Evolutionary conservation across 164 flowering plant species (phyloP).

Genomic region (Berberis vulgaris): DNA sequence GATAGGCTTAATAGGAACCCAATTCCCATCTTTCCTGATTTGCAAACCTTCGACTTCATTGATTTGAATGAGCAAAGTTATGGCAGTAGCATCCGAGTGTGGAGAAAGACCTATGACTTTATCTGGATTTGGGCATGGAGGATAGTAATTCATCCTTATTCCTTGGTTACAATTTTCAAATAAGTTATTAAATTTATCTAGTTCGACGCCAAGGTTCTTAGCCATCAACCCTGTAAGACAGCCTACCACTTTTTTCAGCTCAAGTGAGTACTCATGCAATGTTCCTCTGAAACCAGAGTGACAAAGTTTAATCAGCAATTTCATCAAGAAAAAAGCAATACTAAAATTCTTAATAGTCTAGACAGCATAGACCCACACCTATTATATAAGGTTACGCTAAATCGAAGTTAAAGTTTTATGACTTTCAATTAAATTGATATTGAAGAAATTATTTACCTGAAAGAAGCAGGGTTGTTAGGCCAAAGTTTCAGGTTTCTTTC

Average conservation of each 20-base stretch:
- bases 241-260: slow-evolving; percentile 14
- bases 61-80: slow-evolving; percentile 35
- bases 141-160: slow-evolving; percentile 38
- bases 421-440: no score
- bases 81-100: slow-evolving; percentile 39
- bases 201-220: slow-evolving; percentile 23
- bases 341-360: no score
- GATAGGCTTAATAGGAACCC: slow-evolving; percentile 38
- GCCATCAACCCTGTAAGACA: slow-evolving; percentile 23
- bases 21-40: slow-evolving; percentile 31
- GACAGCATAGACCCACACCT: background rate
- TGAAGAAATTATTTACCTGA: slow-evolving; percentile 19
- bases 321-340: background rate
- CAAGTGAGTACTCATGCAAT: slow-evolving; percentile 30
- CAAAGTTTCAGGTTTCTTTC: slow-evolving; percentile 24
- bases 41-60: slow-evolving; percentile 44
- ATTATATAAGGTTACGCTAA: no score
- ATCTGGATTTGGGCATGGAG: slow-evolving; percentile 28
- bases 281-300: slow-evolving; percentile 17
- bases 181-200: slow-evolving; percentile 18
- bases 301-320: background rate
- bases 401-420: no score
- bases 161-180: slow-evolving; percentile 21
- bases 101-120: slow-evolving; percentile 39
- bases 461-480: slow-evolving; percentile 28